phyloP scores from a whole-genome alignment of 1,139 yeast genomes.

The Saccharomyces hybrid region DNA sequence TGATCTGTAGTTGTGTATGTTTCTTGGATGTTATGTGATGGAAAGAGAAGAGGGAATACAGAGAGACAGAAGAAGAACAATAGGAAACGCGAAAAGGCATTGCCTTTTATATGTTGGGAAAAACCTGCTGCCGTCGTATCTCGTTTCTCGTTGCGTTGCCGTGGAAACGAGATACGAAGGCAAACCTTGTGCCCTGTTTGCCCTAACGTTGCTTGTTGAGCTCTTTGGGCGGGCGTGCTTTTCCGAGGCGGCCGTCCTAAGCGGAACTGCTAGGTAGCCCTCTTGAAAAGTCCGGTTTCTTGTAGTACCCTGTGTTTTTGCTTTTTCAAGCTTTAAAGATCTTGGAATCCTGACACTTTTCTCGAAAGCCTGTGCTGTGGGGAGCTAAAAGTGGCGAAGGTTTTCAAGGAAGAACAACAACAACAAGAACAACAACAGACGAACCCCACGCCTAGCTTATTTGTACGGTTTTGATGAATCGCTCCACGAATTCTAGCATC shows the following conservation, averaged over 20 bases:
- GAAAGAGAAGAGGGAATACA: neutral
- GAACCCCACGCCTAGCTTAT: neutral
- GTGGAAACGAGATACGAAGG: slow-evolving; percentile 2
- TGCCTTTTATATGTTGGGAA: slow-evolving; percentile 1
- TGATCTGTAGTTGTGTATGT: neutral
- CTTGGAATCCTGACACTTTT: neutral
- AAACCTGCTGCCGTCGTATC: slow-evolving; percentile 3
- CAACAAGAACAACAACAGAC: neutral
- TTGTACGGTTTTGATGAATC: neutral
- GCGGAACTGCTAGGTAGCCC: neutral
- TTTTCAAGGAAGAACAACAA: neutral
- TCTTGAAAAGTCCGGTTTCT: neutral
- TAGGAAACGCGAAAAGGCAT: neutral
- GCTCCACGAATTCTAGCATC: neutral
- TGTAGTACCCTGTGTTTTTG: neutral
- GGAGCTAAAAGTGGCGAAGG: neutral
- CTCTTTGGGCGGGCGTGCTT: neutral
- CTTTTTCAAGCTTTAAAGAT: neutral
- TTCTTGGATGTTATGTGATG: neutral
- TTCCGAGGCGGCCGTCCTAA: neutral
- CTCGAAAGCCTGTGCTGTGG: neutral
- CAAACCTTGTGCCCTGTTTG: neutral
- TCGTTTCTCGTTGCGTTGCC: slow-evolving; percentile 4
- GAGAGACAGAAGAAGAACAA: neutral
- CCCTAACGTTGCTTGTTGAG: neutral